Percentiles rank a stretch among this genome's conserved stretches.
Evolutionary conservation across 1,284 basidiomycete genomes (phyloP).

Genomic region (Sporisorium reilianum): DNA sequence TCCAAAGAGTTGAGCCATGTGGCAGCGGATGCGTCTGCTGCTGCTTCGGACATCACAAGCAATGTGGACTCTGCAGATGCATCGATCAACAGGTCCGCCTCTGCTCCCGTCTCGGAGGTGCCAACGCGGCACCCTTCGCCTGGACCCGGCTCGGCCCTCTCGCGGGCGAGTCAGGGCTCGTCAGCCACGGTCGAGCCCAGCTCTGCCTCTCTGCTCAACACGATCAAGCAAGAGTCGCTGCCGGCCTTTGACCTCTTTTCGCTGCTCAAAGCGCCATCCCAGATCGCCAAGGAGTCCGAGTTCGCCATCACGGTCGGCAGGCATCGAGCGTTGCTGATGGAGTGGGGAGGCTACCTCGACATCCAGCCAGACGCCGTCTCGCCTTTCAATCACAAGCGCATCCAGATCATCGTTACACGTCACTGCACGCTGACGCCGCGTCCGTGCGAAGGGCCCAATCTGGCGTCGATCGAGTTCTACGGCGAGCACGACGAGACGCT

Average conservation of each 20-base stretch:
- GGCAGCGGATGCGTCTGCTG: constrained; percentile 4
- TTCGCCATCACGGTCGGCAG: constrained; percentile 44
- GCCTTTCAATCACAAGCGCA: constrained; percentile 91
- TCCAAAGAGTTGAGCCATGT: constrained; percentile 3
- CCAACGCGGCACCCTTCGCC: constrained; percentile 42
- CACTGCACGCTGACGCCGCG: constrained; percentile 75
- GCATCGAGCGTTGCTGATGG: constrained; percentile 40
- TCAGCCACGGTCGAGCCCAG: constrained; percentile 5
- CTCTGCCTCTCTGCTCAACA: constrained; percentile 18
- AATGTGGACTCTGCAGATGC: constrained; percentile 16
- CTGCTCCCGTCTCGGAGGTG: constrained; percentile 40
- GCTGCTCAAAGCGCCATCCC: constrained; percentile 41
- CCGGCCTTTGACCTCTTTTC: constrained; percentile 43
- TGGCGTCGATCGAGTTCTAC: constrained; percentile 87
- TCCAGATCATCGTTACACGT: constrained; percentile 81
- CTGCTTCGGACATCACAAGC: background rate
- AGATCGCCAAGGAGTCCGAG: constrained; percentile 50
- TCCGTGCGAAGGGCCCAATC: constrained; percentile 71
- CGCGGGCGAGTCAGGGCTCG: constrained; percentile 18
- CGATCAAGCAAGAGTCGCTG: constrained; percentile 25
- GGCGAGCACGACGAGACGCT: constrained; percentile 91
- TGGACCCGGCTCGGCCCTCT: constrained; percentile 28
- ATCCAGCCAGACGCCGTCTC: constrained; percentile 74
- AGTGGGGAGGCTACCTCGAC: constrained; percentile 52
- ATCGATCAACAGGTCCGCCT: constrained; percentile 28